Conservation (phyloP, 192 early-diverging fungal species). For the Coemansia asiatica region DNA sequence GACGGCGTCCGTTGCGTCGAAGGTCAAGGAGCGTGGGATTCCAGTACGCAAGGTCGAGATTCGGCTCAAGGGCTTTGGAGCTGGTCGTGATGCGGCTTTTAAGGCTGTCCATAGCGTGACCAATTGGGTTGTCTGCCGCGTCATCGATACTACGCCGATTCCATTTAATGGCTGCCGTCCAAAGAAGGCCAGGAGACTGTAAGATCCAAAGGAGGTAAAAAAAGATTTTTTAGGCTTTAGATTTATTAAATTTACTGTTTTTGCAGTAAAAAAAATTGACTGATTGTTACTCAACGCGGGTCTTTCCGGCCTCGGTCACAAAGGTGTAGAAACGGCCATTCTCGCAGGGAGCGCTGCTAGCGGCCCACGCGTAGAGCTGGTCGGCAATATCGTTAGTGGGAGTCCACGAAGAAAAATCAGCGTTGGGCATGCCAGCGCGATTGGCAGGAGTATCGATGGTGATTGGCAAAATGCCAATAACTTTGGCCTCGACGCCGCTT, state of each 20-base stretch:
- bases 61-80: slow-evolving; percentile 86
- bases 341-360: slow-evolving; percentile 21
- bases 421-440: slow-evolving; percentile 79
- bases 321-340: slow-evolving; percentile 39
- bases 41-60: slow-evolving; percentile 69
- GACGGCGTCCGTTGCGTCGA: slow-evolving; percentile 68
- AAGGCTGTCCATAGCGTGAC: slow-evolving; percentile 76
- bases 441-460: slow-evolving; percentile 92
- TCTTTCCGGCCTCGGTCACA: slow-evolving; percentile 22
- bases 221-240: too few species aligned
- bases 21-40: slow-evolving; percentile 67
- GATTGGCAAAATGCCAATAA: slow-evolving; percentile 68
- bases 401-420: slow-evolving; percentile 85
- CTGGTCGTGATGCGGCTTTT: slow-evolving; percentile 88
- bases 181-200: slow-evolving; percentile 83
- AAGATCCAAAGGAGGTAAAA: too few species aligned
- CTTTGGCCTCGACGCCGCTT: slow-evolving; percentile 76
- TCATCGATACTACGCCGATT: slow-evolving; percentile 89
- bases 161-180: slow-evolving; percentile 91
- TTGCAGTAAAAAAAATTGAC: too few species aligned
- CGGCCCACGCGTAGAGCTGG: slow-evolving; percentile 36
- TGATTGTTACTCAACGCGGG: slow-evolving; percentile 26
- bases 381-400: slow-evolving; percentile 69
- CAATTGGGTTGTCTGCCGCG: slow-evolving; percentile 69
- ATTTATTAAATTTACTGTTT: too few species aligned